Evolutionary conservation across 176 grass and related monocot species (phyloP).

Genomic region (Elaeis guineensis): DNA sequence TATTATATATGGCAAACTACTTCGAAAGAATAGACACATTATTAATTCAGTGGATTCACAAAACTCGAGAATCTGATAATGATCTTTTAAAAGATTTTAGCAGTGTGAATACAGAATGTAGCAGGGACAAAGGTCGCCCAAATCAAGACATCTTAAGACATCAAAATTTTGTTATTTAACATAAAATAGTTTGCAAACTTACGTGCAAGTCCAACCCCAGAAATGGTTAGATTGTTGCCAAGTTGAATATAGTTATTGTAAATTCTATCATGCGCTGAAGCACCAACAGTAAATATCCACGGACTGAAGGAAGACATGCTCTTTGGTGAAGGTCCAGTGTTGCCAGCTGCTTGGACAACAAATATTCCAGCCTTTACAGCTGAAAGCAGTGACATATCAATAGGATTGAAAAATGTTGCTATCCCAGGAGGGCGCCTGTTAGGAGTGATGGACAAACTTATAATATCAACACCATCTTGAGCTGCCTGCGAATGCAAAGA

Average conservation of each 20-base stretch:
- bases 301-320: constrained; percentile 90
- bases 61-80: no score
- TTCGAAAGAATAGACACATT: no score
- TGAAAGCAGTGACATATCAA: constrained; percentile 88
- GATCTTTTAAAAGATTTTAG: no score
- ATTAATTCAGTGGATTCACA: no score
- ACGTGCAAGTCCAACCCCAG: constrained; percentile 89
- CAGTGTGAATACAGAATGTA: no score
- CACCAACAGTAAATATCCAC: constrained; percentile 96
- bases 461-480: constrained; percentile 92
- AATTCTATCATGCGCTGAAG: constrained; percentile 88
- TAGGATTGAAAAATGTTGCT: constrained; percentile 97
- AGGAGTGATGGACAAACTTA: constrained; percentile 95
- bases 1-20: no score
- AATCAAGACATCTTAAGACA: not conserved
- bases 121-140: no score
- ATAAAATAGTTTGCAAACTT: constrained; percentile 29
- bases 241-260: constrained; percentile 82
- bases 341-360: constrained; percentile 95
- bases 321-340: constrained; percentile 88
- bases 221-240: constrained; percentile 82
- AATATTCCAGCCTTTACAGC: constrained; percentile 90
- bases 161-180: not conserved
- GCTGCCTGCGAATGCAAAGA: constrained; percentile 53
- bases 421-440: constrained; percentile 82